Percentiles rank a stretch among this genome's conserved stretches.
Evolutionary conservation across 371 early-diverging fungal species (phyloP).

Genomic region (Apophysomyces ossiformis): DNA sequence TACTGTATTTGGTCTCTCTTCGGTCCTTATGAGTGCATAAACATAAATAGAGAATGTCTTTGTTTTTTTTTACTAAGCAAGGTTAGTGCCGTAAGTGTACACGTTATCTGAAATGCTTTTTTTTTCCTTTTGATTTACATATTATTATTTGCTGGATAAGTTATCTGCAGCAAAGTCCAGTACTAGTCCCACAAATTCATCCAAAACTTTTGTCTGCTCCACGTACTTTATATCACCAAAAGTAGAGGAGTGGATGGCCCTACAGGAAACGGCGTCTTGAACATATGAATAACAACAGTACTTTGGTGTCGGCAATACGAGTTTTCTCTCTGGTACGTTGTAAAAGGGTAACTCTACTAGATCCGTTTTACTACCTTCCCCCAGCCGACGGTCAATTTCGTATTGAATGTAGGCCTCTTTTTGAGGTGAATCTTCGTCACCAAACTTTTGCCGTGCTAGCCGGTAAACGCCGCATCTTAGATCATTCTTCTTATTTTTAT

Average conservation of each 20-base stretch:
- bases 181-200: slow-evolving; percentile 33
- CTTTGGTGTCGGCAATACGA: background rate
- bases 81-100: too few relatives aligned
- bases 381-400: slow-evolving; percentile 55
- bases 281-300: background rate
- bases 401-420: slow-evolving; percentile 63
- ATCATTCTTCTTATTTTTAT: slow-evolving; percentile 67
- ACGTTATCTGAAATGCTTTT: background rate
- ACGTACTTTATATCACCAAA: slow-evolving; percentile 20
- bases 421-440: slow-evolving; percentile 55
- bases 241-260: background rate
- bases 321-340: slow-evolving; percentile 1
- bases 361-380: slow-evolving; percentile 16
- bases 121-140: background rate
- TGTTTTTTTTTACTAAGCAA: too few relatives aligned
- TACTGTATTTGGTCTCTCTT: too few relatives aligned
- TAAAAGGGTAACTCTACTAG: background rate
- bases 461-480: slow-evolving; percentile 72
- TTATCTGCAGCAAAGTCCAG: slow-evolving; percentile 27
- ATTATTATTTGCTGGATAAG: background rate
- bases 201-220: slow-evolving; percentile 24
- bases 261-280: background rate
- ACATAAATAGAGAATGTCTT: too few relatives aligned
- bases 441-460: slow-evolving; percentile 64
- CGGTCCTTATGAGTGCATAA: too few relatives aligned